These are phyloP conservation scores for Talaromyces piceae DNA, from an alignment of 2,329 filamentous ascomycete genomes.

Conservation along the genomic window DNA sequence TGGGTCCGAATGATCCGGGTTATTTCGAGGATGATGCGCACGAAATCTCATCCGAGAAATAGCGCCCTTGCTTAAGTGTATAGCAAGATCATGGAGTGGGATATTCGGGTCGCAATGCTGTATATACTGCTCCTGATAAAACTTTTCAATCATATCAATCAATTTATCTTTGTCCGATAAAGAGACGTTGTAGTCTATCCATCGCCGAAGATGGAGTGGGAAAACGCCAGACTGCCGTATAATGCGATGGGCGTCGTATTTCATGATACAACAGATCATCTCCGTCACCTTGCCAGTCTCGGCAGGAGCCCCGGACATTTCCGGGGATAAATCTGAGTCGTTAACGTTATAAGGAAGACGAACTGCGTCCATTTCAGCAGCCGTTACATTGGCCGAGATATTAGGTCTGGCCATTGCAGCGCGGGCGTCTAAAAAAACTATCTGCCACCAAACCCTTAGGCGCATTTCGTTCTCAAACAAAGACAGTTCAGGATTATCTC, in stretches of 20 bases:
- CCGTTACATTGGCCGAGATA: background rate
- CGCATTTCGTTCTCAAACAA: constrained; percentile 28
- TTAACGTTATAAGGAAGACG: constrained; percentile 15
- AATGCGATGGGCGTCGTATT: constrained; percentile 1
- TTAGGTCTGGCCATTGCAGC: background rate
- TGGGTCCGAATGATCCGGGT: constrained; percentile 6
- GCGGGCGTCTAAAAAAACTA: constrained; percentile 9
- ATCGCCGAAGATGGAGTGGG: background rate
- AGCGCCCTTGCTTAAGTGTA: constrained; percentile 6
- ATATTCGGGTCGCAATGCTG: constrained; percentile 9
- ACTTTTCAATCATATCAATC: constrained; percentile 5
- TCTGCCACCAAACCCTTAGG: constrained; percentile 25
- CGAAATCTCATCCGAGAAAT: constrained; percentile 10
- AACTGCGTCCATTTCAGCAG: background rate
- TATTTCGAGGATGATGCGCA: constrained; percentile 10
- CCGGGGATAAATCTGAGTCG: constrained; percentile 15
- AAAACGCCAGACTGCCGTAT: background rate
- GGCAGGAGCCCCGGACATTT: constrained; percentile 14
- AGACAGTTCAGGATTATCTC: constrained; percentile 20
- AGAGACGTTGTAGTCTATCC: background rate
- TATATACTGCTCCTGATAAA: constrained; percentile 10
- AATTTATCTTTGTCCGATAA: constrained; percentile 7
- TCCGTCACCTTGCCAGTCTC: constrained; percentile 20
- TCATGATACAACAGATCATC: constrained; percentile 16
- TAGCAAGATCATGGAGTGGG: constrained; percentile 10